A percentile compares a stretch with the other conserved stretches of the same genome.
Evolutionary conservation across 2,329 filamentous ascomycete species (phyloP).

Genomic region (Fusarium sp.): DNA sequence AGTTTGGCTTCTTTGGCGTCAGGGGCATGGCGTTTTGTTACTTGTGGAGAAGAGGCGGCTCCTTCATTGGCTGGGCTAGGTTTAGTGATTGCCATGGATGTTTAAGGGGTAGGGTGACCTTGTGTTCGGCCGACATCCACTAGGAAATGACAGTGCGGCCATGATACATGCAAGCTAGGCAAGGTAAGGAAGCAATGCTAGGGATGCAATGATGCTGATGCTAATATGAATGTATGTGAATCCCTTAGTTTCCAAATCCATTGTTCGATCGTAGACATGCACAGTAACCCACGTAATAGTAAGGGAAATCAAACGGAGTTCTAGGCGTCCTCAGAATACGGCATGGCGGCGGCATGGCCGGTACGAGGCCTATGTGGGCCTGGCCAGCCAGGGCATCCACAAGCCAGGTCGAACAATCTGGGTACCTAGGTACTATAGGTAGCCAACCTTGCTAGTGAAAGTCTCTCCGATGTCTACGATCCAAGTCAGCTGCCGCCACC

Average conservation of each 20-base stretch:
- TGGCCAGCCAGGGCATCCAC: background rate
- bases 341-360: background rate
- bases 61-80: slow-evolving; percentile 8
- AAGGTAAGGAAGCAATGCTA: background rate
- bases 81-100: slow-evolving; percentile 5
- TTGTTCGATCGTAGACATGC: background rate
- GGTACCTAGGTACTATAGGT: background rate
- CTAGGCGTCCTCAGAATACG: background rate
- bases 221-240: background rate
- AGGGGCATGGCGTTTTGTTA: slow-evolving; percentile 33
- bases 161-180: background rate
- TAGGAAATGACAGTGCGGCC: background rate
- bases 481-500: slow-evolving; percentile 12
- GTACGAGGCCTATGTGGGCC: background rate
- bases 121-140: slow-evolving; percentile 22
- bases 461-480: background rate
- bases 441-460: background rate
- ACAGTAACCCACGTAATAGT: background rate
- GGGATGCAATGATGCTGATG: background rate
- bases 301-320: background rate
- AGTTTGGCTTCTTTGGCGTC: slow-evolving; percentile 28
- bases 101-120: slow-evolving; percentile 20
- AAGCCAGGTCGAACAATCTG: slow-evolving; percentile 2
- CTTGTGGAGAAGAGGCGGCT: slow-evolving; percentile 25
- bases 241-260: background rate